Conservation (phyloP, 164 flowering plant genomes). For the Litsea cubeba region DNA sequence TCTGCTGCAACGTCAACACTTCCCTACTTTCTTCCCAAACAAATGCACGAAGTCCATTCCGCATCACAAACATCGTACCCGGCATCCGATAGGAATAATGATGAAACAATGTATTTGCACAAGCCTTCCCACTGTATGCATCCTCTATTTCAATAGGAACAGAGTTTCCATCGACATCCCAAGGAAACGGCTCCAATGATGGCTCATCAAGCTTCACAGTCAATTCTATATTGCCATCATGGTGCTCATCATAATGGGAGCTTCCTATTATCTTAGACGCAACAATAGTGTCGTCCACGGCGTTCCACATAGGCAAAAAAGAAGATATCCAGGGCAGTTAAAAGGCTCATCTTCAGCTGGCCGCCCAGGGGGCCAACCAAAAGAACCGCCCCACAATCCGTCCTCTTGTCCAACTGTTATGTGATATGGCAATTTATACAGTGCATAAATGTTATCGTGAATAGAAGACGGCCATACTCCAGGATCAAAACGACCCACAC, state of each 20-base stretch:
- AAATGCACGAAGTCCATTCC: slow-evolving; percentile 69
- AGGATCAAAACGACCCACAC: no score
- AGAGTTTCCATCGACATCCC: slow-evolving; percentile 52
- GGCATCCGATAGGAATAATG: slow-evolving; percentile 97
- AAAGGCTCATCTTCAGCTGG: slow-evolving; percentile 62
- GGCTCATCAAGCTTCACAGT: slow-evolving; percentile 62
- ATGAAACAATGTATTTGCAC: slow-evolving; percentile 81
- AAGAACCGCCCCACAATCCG: slow-evolving; percentile 91
- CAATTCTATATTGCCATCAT: slow-evolving; percentile 96
- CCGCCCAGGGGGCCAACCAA: slow-evolving; percentile 93
- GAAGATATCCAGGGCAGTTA: slow-evolving; percentile 72
- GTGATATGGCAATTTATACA: slow-evolving; percentile 68
- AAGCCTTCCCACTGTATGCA: slow-evolving; percentile 77
- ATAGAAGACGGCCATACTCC: slow-evolving; percentile 19
- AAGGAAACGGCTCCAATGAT: slow-evolving; percentile 72
- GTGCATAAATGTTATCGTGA: slow-evolving; percentile 78
- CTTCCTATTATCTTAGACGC: slow-evolving; percentile 95
- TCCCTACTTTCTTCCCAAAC: slow-evolving; percentile 78
- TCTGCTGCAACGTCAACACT: slow-evolving; percentile 75
- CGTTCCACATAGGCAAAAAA: slow-evolving; percentile 76
- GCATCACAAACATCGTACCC: slow-evolving; percentile 70
- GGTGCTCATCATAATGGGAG: slow-evolving; percentile 86
- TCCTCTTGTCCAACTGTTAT: slow-evolving; percentile 45
- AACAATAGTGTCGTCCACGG: slow-evolving; percentile 51
- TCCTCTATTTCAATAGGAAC: slow-evolving; percentile 36